Evolutionary conservation across 2,329 filamentous ascomycete species (phyloP).

Genomic region (Exophiala bonariae): DNA sequence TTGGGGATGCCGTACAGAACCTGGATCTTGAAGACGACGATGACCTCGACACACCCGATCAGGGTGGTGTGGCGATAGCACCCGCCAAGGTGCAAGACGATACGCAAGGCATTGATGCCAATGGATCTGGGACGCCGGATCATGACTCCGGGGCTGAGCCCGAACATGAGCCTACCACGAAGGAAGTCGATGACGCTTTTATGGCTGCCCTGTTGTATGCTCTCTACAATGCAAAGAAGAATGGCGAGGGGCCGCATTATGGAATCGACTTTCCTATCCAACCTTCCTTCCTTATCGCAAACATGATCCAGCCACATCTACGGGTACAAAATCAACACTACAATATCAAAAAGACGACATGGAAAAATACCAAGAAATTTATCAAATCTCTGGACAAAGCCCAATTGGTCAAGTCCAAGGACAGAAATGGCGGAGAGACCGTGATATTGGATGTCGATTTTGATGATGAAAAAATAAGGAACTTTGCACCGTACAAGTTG

Average conservation of each 20-base stretch:
- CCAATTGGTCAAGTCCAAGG: constrained; percentile 63
- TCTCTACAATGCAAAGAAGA: constrained; percentile 59
- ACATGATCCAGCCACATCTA: constrained; percentile 66
- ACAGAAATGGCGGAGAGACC: constrained; percentile 63
- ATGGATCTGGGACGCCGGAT: constrained; percentile 8
- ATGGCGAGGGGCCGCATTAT: constrained; percentile 53
- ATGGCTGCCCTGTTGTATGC: constrained; percentile 64
- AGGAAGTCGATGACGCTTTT: constrained; percentile 68
- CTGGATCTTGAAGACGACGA: constrained; percentile 45
- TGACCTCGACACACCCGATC: constrained; percentile 40
- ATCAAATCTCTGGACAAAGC: constrained; percentile 68
- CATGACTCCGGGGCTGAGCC: constrained; percentile 39
- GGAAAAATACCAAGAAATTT: constrained; percentile 70
- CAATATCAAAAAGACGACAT: constrained; percentile 69
- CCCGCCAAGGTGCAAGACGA: constrained; percentile 30
- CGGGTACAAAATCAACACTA: constrained; percentile 60
- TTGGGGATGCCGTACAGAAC: constrained; percentile 42
- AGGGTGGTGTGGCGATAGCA: constrained; percentile 45
- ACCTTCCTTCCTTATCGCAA: constrained; percentile 64
- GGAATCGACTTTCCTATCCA: constrained; percentile 63
- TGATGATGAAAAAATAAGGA: constrained; percentile 51
- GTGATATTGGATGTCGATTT: constrained; percentile 67
- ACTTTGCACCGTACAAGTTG: constrained; percentile 63
- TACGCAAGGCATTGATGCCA: constrained; percentile 8
- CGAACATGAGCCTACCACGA: constrained; percentile 56